Evolutionary conservation across 2,329 filamentous ascomycete genomes (phyloP), one percentile per base, ranked within the genome.

Genomic region (Claviceps arundinis): DNA sequence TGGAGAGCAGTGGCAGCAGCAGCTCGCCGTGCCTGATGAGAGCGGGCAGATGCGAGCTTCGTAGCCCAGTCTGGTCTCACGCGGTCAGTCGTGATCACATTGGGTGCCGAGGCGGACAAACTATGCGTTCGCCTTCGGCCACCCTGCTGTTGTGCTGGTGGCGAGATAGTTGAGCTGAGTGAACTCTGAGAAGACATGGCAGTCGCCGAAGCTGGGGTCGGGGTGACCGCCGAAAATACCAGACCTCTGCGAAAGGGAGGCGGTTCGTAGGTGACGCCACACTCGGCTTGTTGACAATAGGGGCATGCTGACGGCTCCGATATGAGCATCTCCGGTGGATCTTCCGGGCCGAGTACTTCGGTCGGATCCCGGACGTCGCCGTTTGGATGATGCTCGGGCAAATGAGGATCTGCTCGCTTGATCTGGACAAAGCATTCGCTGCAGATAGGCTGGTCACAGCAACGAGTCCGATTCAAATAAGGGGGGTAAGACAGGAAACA

Each of bases 381-480:
- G 48, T 78, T 71, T n/a, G 74, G 76, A 54, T 77, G 73, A 62
- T 93, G 87, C 64, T 95, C 88, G 1, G 89, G 88, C 41, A 89
- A 81, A 65, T 96, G 88, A 9, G 89, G 90, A 57, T 98, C 91
- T 4, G 89, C 84, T 43, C 93, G 81, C 66, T 96, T 97, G 65
- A 98, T 98, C 67, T 98, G 93, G 4, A 98, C 93, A 62, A 98
- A 98, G 67, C 93, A 98, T 70, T 98, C 93, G 43, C 90, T 97
- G 70, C 93, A 98, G 56, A 98, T 97, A 5, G 87, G 77, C 65
- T 98, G 93, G 61, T 95, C 89, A 67, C 93, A 98, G 65, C 93
- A 98, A 58, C 93, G 78, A 0, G 93, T 98, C 58, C 84, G 85
- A 69, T 98, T 98, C 34, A 98, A 76, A 63, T 94, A 94, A 3